A percentile compares a stretch with the other conserved stretches of the same genome.
Conservation (phyloP, 1,139 yeast genomes). For the Citeromyces hawaiiensis region DNA sequence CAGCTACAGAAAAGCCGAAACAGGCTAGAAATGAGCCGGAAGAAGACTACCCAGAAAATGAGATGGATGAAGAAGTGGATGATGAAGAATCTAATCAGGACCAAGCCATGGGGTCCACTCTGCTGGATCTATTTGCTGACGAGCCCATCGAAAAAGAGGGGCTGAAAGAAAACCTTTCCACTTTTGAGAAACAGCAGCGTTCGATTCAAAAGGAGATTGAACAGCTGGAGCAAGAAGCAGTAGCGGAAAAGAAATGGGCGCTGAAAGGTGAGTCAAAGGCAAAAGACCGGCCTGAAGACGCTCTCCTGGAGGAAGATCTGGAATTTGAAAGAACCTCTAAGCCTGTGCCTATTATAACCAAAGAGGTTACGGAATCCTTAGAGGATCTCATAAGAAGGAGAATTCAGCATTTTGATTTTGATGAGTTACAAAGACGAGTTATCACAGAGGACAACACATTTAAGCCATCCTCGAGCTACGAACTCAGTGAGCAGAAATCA, state of each 20-base stretch:
- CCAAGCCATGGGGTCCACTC: slow-evolving; percentile 37
- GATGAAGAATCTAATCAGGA: slow-evolving; percentile 10
- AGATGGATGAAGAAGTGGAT: slow-evolving; percentile 23
- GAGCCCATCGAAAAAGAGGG: slow-evolving; percentile 23
- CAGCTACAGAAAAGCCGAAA: slow-evolving; percentile 12
- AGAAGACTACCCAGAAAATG: slow-evolving; percentile 24
- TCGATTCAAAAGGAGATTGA: slow-evolving; percentile 67
- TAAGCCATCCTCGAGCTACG: slow-evolving; percentile 32
- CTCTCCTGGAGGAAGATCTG: slow-evolving; percentile 55
- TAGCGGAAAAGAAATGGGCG: slow-evolving; percentile 89
- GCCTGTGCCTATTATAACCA: slow-evolving; percentile 88
- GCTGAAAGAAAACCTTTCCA: slow-evolving; percentile 36
- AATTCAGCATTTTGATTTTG: slow-evolving; percentile 62
- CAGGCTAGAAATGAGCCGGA: slow-evolving; percentile 20
- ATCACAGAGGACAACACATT: slow-evolving; percentile 51
- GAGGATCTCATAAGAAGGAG: slow-evolving; percentile 85
- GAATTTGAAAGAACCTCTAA: slow-evolving; percentile 67
- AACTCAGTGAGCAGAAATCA: slow-evolving; percentile 77
- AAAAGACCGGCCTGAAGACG: slow-evolving; percentile 71
- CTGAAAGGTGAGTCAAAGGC: slow-evolving; percentile 86
- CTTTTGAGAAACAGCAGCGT: slow-evolving; percentile 75
- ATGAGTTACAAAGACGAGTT: slow-evolving; percentile 69
- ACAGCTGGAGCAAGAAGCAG: slow-evolving; percentile 71
- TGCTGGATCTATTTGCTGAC: slow-evolving; percentile 42
- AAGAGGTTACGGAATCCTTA: slow-evolving; percentile 70